A percentile compares a stretch with the other conserved stretches of the same genome.
phyloP scores from a whole-genome alignment of 202 grass and related monocot species.

The Elaeis oleifera region DNA sequence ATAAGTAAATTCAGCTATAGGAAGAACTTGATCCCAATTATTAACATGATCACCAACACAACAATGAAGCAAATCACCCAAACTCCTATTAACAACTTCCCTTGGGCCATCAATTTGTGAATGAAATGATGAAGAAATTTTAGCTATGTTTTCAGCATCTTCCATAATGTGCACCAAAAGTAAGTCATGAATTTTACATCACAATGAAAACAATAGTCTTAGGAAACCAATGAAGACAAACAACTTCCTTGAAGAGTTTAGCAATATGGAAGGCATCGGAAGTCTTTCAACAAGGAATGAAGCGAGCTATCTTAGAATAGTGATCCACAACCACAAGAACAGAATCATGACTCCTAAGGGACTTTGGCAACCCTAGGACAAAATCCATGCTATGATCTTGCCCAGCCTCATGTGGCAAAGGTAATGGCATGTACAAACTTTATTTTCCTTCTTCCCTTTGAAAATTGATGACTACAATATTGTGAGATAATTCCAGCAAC shows the following conservation, averaged over 20 bases:
- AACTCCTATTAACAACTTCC: not conserved
- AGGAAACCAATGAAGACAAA: not conserved
- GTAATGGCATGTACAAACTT: not conserved
- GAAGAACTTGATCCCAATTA: not conserved
- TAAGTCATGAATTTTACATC: not conserved
- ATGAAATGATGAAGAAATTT: not conserved
- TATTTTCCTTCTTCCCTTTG: not conserved
- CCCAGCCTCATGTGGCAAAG: not conserved
- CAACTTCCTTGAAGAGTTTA: not conserved
- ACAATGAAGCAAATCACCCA: not conserved
- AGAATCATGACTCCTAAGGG: not conserved
- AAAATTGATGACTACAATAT: not conserved
- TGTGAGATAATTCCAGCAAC: not conserved
- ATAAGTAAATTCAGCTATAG: no score
- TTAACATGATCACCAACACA: not conserved
- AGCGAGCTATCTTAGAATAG: not conserved
- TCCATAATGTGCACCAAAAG: not conserved
- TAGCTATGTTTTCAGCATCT: not conserved
- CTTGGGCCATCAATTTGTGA: not conserved
- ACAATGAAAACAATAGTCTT: not conserved
- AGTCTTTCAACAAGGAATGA: not conserved
- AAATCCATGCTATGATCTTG: not conserved
- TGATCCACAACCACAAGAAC: not conserved
- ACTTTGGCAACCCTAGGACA: not conserved
- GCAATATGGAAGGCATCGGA: no score